Evolutionary conservation across 2,329 filamentous ascomycete species (phyloP).

Genomic region (Stemphylium vesicarium): DNA sequence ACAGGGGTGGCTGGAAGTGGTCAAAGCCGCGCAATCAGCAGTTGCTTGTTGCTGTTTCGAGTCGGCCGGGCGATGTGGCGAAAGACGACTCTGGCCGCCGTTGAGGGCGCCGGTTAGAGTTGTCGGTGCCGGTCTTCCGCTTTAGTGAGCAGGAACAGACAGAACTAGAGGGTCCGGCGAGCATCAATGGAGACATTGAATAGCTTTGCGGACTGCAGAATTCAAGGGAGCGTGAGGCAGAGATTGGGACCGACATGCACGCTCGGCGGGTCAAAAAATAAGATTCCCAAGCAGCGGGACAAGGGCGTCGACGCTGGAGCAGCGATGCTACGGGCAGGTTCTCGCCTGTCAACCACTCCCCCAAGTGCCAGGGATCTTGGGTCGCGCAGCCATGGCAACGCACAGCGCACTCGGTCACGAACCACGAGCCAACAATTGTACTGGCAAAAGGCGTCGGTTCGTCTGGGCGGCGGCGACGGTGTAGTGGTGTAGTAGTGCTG

Average conservation of each 20-base stretch:
- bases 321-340: too few species aligned
- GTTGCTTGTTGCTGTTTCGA: conserved; percentile 16
- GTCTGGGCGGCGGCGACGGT: too few species aligned
- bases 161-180: background rate
- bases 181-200: background rate
- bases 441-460: too few species aligned
- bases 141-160: background rate
- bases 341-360: too few species aligned
- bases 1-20: conserved; percentile 7
- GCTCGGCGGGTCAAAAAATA: background rate
- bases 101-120: background rate
- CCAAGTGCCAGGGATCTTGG: too few species aligned
- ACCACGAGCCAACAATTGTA: too few species aligned
- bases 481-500: too few species aligned
- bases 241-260: conserved; percentile 7
- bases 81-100: background rate
- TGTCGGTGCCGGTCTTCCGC: conserved; percentile 1
- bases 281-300: background rate
- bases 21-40: conserved; percentile 17
- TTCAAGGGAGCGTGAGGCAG: background rate
- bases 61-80: conserved; percentile 1
- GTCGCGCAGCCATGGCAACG: too few species aligned
- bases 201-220: background rate
- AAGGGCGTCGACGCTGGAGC: background rate
- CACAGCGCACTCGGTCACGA: too few species aligned